Conservation (phyloP, 2,329 filamentous ascomycete species). For the Ophiocordyceps sinensis region DNA sequence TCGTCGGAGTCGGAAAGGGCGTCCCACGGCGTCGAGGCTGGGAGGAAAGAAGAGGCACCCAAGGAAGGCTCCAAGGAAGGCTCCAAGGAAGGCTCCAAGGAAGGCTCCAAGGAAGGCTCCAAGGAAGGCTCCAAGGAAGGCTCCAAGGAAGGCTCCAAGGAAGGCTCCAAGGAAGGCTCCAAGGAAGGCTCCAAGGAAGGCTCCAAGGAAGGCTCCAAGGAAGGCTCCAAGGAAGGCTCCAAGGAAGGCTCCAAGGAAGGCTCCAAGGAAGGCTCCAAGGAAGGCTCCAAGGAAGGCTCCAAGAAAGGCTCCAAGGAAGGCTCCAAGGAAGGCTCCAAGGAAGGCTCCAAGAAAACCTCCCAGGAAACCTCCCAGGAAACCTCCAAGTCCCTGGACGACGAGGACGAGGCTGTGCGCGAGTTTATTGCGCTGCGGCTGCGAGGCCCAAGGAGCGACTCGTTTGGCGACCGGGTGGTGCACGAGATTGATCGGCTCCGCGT, state of each 20-base stretch:
- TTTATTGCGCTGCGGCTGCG: conserved; percentile 14
- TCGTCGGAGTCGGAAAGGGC: no score
- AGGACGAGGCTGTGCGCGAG: conserved; percentile 11
- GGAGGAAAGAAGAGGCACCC: conserved; percentile 18
- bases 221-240: conserved; percentile 17
- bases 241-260: conserved; percentile 20
- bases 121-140: conserved; percentile 20
- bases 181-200: conserved; percentile 20
- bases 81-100: conserved; percentile 21
- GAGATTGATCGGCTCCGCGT: conserved; percentile 52
- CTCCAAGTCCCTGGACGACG: conserved; percentile 12
- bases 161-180: conserved; percentile 17
- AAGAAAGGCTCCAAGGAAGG: no score
- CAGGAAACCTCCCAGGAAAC: no score
- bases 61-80: conserved; percentile 14
- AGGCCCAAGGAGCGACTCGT: conserved; percentile 11
- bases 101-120: conserved; percentile 17
- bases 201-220: conserved; percentile 19
- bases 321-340: conserved; percentile 19
- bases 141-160: conserved; percentile 19
- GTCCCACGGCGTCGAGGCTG: conserved; percentile 18
- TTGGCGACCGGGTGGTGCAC: conserved; percentile 42
- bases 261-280: conserved; percentile 19
- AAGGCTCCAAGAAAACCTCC: no score
- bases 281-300: conserved; percentile 16